Percentiles rank a stretch among this genome's conserved stretches.
Evolutionary conservation across 139 green algal species (phyloP).

Genomic region (Yamagishiella unicocca): DNA sequence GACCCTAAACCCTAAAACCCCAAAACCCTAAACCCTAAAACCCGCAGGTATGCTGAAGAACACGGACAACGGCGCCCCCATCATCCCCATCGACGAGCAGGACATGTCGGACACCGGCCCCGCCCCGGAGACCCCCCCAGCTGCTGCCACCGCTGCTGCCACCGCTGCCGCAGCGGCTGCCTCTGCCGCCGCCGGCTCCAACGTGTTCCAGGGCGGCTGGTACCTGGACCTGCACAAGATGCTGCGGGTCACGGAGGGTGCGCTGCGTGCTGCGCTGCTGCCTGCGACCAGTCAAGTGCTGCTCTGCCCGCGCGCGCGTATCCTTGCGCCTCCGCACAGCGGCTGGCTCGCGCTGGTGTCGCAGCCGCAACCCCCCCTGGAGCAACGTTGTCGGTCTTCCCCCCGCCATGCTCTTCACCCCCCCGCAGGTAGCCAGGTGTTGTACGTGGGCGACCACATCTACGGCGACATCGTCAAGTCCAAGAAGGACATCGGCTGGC

Average conservation of each 20-base stretch:
- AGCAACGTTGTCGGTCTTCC: neutral
- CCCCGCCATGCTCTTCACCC: neutral
- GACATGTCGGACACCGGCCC: conserved; percentile 32
- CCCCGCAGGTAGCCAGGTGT: conserved; percentile 65
- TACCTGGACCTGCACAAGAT: conserved; percentile 92
- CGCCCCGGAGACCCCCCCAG: neutral
- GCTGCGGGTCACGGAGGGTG: conserved; percentile 76
- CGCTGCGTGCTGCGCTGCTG: neutral
- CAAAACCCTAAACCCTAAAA: too few relatives aligned
- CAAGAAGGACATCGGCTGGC: conserved; percentile 93
- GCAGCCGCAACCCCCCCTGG: neutral
- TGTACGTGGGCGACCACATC: conserved; percentile 95
- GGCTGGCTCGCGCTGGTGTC: too few relatives aligned
- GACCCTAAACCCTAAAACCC: too few relatives aligned
- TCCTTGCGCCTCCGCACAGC: too few relatives aligned
- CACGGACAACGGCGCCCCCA: conserved; percentile 91
- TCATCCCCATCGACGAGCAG: conserved; percentile 84
- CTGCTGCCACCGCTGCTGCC: neutral
- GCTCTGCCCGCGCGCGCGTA: too few relatives aligned
- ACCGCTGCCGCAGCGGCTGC: neutral
- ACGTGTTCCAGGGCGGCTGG: conserved; percentile 68
- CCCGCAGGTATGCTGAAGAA: conserved; percentile 82
- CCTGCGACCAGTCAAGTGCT: too few relatives aligned
- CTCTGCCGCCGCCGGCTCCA: neutral
- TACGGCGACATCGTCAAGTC: conserved; percentile 89